Evolutionary conservation across 805 yeast species (phyloP).

Genomic region (Cyberlindnera subsufficiens): DNA sequence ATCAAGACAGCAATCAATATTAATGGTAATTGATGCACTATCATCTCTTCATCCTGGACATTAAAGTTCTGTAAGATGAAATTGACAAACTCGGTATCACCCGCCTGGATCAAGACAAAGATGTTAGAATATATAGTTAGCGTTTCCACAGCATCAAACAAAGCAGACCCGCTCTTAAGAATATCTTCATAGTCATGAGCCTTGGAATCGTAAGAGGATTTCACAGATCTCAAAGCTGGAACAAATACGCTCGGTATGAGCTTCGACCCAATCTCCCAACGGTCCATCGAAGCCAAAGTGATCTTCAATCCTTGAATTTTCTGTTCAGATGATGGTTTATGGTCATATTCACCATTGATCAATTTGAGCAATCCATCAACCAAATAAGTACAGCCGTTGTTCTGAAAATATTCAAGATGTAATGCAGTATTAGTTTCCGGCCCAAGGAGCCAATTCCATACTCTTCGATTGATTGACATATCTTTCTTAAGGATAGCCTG

Average conservation of each 20-base stretch:
- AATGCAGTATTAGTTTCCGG: slow-evolving; percentile 40
- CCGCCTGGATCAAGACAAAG: slow-evolving; percentile 34
- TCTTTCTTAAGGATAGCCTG: slow-evolving; percentile 72
- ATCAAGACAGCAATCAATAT: slow-evolving; percentile 45
- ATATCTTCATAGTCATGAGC: slow-evolving; percentile 35
- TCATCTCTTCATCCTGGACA: slow-evolving; percentile 84
- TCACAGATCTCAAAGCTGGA: slow-evolving; percentile 54
- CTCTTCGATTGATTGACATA: slow-evolving; percentile 89
- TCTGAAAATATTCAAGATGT: slow-evolving; percentile 44
- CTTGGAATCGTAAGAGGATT: slow-evolving; percentile 22
- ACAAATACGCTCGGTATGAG: slow-evolving; percentile 65
- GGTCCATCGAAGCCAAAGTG: slow-evolving; percentile 72
- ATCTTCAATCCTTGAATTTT: slow-evolving; percentile 54
- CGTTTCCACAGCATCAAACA: slow-evolving; percentile 87
- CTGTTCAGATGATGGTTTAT: slow-evolving; percentile 23
- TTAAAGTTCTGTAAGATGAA: slow-evolving; percentile 64
- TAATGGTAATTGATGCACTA: slow-evolving; percentile 68
- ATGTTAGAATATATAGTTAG: slow-evolving; percentile 68
- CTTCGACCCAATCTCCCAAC: slow-evolving; percentile 87
- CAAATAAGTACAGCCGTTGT: slow-evolving; percentile 47
- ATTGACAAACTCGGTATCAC: slow-evolving; percentile 41
- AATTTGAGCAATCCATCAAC: slow-evolving; percentile 46
- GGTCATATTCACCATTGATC: slow-evolving; percentile 28
- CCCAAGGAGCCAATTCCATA: slow-evolving; percentile 92
- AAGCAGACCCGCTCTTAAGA: slow-evolving; percentile 52